phyloP scores from a whole-genome alignment of 2,329 filamentous ascomycete genomes.

The Talaromyces atroroseus region DNA sequence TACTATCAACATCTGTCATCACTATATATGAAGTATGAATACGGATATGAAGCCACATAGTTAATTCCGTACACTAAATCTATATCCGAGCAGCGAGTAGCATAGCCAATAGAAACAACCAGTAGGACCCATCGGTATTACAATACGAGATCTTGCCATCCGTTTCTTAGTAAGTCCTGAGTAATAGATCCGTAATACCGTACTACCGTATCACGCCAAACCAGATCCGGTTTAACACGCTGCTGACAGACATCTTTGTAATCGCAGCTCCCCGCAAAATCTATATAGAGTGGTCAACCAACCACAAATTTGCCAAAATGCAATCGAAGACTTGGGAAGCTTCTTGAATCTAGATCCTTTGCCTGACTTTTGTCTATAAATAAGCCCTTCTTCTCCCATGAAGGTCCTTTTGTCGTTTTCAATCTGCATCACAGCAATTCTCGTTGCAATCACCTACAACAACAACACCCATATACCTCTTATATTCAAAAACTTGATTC shows the following conservation, averaged over 20 bases:
- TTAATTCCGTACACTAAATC: background rate
- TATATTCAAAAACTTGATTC: background rate
- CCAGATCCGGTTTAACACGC: background rate
- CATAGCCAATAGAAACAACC: background rate
- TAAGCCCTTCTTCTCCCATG: slow-evolving; percentile 23
- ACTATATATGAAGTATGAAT: too few species aligned
- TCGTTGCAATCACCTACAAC: slow-evolving; percentile 17
- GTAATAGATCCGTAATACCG: slow-evolving; percentile 13
- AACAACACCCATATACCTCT: background rate
- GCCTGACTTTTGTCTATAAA: slow-evolving; percentile 24
- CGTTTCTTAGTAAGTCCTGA: background rate
- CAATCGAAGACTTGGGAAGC: slow-evolving; percentile 8
- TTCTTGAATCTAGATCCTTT: slow-evolving; percentile 14
- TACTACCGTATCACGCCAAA: background rate
- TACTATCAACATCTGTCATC: too few species aligned
- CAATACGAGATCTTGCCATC: background rate
- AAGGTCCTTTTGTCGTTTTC: slow-evolving; percentile 32
- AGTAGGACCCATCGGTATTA: background rate
- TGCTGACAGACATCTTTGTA: slow-evolving; percentile 16
- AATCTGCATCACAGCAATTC: slow-evolving; percentile 33
- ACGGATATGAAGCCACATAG: background rate
- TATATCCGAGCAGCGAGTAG: background rate
- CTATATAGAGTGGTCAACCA: background rate
- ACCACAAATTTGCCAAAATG: background rate
- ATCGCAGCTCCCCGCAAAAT: background rate